Base-by-base conservation (phyloP, 306 rosid species). In the Vachellia collinsii region DNA sequence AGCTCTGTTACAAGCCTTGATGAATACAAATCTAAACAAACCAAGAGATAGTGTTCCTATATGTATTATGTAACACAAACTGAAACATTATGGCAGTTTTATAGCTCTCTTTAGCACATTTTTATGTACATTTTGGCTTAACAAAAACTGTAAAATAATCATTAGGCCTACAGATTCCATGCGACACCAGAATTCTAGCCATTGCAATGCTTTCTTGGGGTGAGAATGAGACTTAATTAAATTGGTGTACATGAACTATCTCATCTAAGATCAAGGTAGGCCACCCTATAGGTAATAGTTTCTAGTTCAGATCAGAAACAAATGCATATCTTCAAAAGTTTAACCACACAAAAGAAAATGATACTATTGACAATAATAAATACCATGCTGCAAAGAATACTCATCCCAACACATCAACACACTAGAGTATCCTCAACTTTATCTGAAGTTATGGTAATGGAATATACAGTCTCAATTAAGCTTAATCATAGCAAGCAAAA, bases 341-440 rank as follows among this genome's bases (percentile, higher is more conserved):
- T 50, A 65, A n/a, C 43, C 25, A 16, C 13, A 8, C 72, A 39
- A 67, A 39, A 8, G 43, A 19, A 19, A 67, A 39, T 38, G 6
- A 39, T 56, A 20, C 5, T 8, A 19, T 19, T 19, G 72, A 77
- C 69, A 63, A 65, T 51, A 44, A 50, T n/a, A 51, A 77, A 77
- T 44, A 47, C 47, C 9, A 19, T 74, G 56, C 54, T 39, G 22
- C n/a, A 19, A 53, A 63, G 39, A 66, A 20, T 10, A 56, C 69
- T 75, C 77, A 42, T 44, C 29, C 68, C 23, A 80, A 42, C 48
- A 80, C 37, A 10, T 23, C 22, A 71, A 50, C 69, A 25, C 7
- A 37, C 46, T 65, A 65, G 46, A 56, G 81, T 11, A 78, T 58
- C 74, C 70, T 54, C 37, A 84, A 70, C 68, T 77, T 72, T 77